phyloP scores from a whole-genome alignment of 345 rosid species.

The Eucalyptus fibrosa region DNA sequence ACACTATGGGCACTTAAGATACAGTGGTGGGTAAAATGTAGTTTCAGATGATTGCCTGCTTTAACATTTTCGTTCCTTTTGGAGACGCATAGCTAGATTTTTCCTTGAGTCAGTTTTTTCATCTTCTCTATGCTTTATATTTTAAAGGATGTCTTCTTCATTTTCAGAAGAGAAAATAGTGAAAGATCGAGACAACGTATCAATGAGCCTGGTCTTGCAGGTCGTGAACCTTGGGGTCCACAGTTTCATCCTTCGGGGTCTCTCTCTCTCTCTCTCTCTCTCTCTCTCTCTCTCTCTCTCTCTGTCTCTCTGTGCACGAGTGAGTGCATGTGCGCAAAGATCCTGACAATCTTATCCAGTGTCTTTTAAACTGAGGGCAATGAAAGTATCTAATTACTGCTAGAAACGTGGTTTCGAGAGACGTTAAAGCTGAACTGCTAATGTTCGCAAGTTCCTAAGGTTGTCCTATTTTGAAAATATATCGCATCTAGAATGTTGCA shows the following conservation, averaged over 20 bases:
- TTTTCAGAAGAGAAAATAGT: conserved; percentile 23
- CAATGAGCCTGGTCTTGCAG: conserved; percentile 1
- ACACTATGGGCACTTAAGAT: background rate
- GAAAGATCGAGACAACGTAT: conserved; percentile 5
- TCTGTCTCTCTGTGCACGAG: no score
- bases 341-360: background rate
- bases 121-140: background rate
- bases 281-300: no score
- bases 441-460: background rate
- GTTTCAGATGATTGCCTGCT: background rate
- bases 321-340: background rate
- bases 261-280: background rate
- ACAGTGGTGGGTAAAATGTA: background rate
- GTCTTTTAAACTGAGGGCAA: background rate
- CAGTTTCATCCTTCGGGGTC: conserved; percentile 57
- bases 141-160: background rate
- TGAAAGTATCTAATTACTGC: background rate
- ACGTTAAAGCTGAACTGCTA: background rate
- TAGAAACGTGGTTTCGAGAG: background rate
- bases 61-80: background rate
- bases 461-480: background rate
- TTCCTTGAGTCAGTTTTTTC: background rate
- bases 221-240: conserved; percentile 19
- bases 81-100: background rate
- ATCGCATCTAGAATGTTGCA: background rate